A percentile compares a stretch with the other conserved stretches of the same genome.
Evolutionary conservation across 306 rosid species (phyloP).

Genomic region (Dalbergia cochinchinensis): DNA sequence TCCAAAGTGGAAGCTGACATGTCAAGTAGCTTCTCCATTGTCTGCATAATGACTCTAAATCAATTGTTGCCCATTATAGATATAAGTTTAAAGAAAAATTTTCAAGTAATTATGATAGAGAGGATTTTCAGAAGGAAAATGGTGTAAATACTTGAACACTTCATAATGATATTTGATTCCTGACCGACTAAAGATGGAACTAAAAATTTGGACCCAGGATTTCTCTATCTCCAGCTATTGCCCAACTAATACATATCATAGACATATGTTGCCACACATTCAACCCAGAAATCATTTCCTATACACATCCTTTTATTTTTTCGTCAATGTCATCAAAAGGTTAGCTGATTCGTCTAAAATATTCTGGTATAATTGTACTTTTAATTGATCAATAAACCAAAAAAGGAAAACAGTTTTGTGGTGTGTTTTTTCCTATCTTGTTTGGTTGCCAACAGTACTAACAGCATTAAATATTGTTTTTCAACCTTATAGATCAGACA

Average conservation of each 20-base stretch:
- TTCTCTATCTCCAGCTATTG: not conserved
- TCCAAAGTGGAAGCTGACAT: conserved; percentile 51
- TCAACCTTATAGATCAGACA: not conserved
- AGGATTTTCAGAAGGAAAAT: not conserved
- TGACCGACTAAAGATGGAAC: not conserved
- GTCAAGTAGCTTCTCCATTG: conserved; percentile 52
- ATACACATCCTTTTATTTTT: not conserved
- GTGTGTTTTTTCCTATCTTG: not conserved
- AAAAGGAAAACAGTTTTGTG: too few relatives aligned
- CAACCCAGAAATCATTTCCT: conserved; percentile 12
- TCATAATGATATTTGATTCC: conserved; percentile 30
- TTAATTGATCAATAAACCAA: not conserved
- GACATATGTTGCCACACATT: not conserved
- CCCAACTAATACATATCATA: not conserved
- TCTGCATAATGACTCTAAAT: conserved; percentile 42
- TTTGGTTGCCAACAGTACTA: not conserved
- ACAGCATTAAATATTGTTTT: not conserved
- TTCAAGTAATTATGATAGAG: not conserved
- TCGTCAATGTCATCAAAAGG: not conserved
- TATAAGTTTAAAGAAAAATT: not conserved
- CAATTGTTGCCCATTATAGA: not conserved
- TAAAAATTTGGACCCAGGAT: not conserved
- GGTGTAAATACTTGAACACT: conserved; percentile 1
- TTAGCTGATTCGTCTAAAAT: not conserved
- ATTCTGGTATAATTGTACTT: not conserved